Conservation (phyloP, 1,139 yeast species). For the Candida labiduridarum region DNA sequence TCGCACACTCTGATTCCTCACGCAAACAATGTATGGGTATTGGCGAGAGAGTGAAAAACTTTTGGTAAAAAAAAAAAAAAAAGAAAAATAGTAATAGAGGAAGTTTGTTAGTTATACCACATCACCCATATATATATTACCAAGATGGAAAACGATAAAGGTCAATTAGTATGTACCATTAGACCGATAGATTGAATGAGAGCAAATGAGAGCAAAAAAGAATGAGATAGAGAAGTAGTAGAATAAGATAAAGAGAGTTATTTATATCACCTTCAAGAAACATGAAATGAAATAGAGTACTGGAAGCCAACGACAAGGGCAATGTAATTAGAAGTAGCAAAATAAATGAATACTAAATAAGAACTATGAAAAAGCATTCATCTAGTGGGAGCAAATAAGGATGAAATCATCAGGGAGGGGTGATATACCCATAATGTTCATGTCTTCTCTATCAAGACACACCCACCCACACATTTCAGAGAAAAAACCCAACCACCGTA, state of each 20-base stretch:
- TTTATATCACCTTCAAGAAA: background rate
- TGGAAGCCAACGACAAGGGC: background rate
- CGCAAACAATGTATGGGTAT: too few species aligned
- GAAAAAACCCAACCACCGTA: background rate
- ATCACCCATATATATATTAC: constrained; percentile 14
- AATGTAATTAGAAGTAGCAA: background rate
- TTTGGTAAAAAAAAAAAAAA: constrained; percentile 8
- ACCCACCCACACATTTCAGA: background rate
- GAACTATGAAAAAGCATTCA: too few species aligned
- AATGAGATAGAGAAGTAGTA: background rate
- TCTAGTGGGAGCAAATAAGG: too few species aligned
- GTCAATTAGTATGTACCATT: constrained; percentile 85
- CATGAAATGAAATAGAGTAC: background rate
- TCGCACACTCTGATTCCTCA: background rate
- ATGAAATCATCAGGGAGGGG: too few species aligned
- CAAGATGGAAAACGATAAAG: constrained; percentile 99
- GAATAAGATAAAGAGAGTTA: too few species aligned
- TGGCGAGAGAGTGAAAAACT: background rate
- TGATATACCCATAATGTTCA: too few species aligned
- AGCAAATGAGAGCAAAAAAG: background rate
- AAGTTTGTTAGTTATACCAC: background rate
- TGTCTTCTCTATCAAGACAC: too few species aligned
- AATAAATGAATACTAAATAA: too few species aligned
- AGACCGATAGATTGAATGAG: background rate
- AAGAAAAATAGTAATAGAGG: background rate